Conservation (phyloP, 257 asterid genomes). For the Plantago major region DNA sequence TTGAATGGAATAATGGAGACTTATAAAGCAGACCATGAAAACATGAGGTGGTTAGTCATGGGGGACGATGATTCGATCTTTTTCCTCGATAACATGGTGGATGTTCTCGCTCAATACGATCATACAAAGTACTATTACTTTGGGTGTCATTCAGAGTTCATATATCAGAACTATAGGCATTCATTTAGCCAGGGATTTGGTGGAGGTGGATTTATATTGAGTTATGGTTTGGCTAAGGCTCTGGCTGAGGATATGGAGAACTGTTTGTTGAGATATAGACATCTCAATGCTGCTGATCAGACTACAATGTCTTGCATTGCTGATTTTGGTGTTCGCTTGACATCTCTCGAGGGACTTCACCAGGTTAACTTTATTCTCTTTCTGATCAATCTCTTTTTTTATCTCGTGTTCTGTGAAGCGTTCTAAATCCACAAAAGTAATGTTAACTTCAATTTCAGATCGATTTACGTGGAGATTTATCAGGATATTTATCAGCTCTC, state of each 20-base stretch:
- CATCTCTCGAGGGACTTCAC: constrained; percentile 44
- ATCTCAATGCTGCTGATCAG: constrained; percentile 37
- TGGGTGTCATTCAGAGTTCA: constrained; percentile 49
- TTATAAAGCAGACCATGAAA: constrained; percentile 31
- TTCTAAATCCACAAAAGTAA: not conserved
- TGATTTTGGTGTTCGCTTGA: constrained; percentile 46
- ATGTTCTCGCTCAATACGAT: constrained; percentile 35
- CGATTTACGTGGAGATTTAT: constrained; percentile 50
- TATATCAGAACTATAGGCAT: constrained; percentile 35
- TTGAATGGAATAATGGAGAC: constrained; percentile 57
- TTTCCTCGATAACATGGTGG: constrained; percentile 37
- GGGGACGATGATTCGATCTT: constrained; percentile 66
- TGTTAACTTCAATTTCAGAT: constrained; percentile 25
- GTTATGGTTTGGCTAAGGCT: constrained; percentile 46
- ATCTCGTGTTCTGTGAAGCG: not conserved
- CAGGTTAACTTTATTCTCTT: constrained; percentile 27
- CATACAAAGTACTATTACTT: constrained; percentile 44
- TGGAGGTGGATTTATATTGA: constrained; percentile 52
- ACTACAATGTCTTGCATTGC: constrained; percentile 47
- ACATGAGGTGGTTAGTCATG: constrained; percentile 54
- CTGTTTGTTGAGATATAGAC: constrained; percentile 37
- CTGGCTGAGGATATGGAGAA: constrained; percentile 39
- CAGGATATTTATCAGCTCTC: constrained; percentile 52
- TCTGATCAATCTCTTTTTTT: constrained; percentile 24
- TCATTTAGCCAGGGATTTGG: constrained; percentile 54